Conservation (phyloP, 2,329 filamentous ascomycete species). For the Atkinsonella hypoxylon region DNA sequence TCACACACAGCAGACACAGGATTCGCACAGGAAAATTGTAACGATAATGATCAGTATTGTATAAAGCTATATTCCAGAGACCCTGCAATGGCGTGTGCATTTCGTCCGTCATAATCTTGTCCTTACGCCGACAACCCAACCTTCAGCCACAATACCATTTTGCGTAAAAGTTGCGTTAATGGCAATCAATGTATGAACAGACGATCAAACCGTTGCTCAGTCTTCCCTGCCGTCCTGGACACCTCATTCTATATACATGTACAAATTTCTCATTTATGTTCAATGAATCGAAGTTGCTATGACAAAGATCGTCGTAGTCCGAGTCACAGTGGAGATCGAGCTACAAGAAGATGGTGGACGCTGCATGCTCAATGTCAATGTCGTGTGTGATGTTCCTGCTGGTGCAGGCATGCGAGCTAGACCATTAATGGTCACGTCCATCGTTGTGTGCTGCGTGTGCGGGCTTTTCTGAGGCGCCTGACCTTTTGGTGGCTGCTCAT, state of each 20-base stretch:
- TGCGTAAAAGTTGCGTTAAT: background rate
- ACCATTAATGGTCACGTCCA: background rate
- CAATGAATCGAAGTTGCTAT: slow-evolving; percentile 9
- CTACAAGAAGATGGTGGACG: slow-evolving; percentile 1
- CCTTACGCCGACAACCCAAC: background rate
- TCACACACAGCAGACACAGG: background rate
- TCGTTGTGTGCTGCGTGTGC: background rate
- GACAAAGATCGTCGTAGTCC: slow-evolving; percentile 12
- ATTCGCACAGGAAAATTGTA: background rate
- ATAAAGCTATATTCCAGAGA: slow-evolving; percentile 1
- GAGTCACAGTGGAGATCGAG: slow-evolving; percentile 9
- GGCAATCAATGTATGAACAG: slow-evolving; percentile 1
- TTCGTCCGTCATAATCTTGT: background rate
- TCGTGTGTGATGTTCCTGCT: background rate
- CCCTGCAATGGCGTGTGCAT: background rate
- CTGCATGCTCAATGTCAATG: background rate
- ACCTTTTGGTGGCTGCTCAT: slow-evolving; percentile 1
- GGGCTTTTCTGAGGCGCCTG: background rate
- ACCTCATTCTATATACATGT: slow-evolving; percentile 9
- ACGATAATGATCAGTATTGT: background rate
- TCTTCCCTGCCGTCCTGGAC: background rate
- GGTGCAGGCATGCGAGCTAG: background rate
- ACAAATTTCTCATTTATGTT: slow-evolving; percentile 10
- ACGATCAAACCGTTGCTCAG: slow-evolving; percentile 1
- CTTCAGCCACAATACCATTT: background rate